These are phyloP conservation scores for Exophiala lecanii-corni DNA, from an alignment of 2,329 filamentous ascomycete genomes.

Conservation along the genomic window DNA sequence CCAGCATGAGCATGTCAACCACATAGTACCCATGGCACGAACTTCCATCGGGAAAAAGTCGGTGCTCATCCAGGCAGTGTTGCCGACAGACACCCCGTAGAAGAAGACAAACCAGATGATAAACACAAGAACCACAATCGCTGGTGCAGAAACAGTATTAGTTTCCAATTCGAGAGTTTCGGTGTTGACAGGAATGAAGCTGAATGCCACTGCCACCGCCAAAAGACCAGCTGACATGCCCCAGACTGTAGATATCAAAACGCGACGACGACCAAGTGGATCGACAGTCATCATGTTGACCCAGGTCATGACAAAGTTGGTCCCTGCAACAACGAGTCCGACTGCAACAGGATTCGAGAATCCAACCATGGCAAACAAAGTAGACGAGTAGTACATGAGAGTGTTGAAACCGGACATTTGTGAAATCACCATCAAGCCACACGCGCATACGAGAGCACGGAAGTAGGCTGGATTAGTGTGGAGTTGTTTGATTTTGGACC, in stretches of 20 bases:
- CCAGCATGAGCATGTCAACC: conserved; percentile 76
- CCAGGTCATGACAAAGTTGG: conserved; percentile 70
- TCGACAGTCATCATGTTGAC: conserved; percentile 66
- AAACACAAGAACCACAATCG: conserved; percentile 61
- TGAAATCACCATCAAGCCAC: conserved; percentile 79
- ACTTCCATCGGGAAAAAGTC: conserved; percentile 74
- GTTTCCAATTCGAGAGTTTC: conserved; percentile 19
- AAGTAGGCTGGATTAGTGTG: conserved; percentile 22
- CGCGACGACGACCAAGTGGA: conserved; percentile 69
- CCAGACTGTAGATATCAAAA: conserved; percentile 76
- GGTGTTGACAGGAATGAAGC: conserved; percentile 46
- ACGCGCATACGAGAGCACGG: conserved; percentile 76
- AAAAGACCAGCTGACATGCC: conserved; percentile 74
- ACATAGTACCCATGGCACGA: conserved; percentile 57
- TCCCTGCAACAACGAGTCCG: conserved; percentile 72
- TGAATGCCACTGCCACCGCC: conserved; percentile 68
- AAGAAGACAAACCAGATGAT: conserved; percentile 79
- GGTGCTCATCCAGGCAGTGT: conserved; percentile 92
- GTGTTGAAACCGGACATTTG: conserved; percentile 89
- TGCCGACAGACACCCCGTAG: conserved; percentile 81
- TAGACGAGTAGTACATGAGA: conserved; percentile 86
- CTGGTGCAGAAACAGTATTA: conserved; percentile 28
- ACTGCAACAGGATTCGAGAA: conserved; percentile 76
- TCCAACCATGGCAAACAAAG: conserved; percentile 71
- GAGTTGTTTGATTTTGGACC: conserved; percentile 35